phyloP scores from a whole-genome alignment of 2,329 filamentous ascomycete species.

The Pezicula neosporulosa region DNA sequence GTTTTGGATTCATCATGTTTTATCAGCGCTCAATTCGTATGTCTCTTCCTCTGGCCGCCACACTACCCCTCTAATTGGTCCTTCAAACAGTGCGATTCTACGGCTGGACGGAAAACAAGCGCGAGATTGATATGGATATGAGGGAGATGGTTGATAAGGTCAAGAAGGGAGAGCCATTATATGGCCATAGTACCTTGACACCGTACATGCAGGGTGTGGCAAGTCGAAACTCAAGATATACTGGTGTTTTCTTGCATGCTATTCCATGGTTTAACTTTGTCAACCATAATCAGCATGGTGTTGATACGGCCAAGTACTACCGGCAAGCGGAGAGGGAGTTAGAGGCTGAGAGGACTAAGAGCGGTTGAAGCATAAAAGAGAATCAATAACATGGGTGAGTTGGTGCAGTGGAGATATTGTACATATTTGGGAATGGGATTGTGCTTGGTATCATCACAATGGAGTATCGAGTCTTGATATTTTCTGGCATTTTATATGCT shows the following conservation, averaged over 20 bases:
- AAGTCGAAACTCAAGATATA: slow-evolving; percentile 87
- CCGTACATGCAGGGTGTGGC: slow-evolving; percentile 94
- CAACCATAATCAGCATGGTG: slow-evolving; percentile 89
- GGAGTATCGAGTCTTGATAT: background rate
- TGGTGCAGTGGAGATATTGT: slow-evolving; percentile 7
- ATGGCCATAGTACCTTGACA: slow-evolving; percentile 74
- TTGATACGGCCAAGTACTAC: slow-evolving; percentile 99
- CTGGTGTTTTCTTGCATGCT: slow-evolving; percentile 76
- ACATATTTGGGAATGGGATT: slow-evolving; percentile 6
- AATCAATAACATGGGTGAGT: slow-evolving; percentile 1
- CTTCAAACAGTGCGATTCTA: slow-evolving; percentile 77
- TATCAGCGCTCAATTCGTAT: slow-evolving; percentile 82
- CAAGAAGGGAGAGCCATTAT: slow-evolving; percentile 85
- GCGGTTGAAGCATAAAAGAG: slow-evolving; percentile 9
- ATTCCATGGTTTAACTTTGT: slow-evolving; percentile 98
- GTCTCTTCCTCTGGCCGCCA: slow-evolving; percentile 32
- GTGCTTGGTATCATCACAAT: background rate
- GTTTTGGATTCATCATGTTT: slow-evolving; percentile 79
- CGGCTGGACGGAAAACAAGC: slow-evolving; percentile 86
- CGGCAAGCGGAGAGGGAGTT: slow-evolving; percentile 91
- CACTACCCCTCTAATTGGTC: background rate
- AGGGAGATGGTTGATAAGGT: slow-evolving; percentile 96
- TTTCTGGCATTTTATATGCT: no score
- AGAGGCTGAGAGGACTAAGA: slow-evolving; percentile 64
- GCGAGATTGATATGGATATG: slow-evolving; percentile 96